phyloP scores from a whole-genome alignment of 306 rosid species.

The Medicago truncatula region MtrunA17r5.0-ANR NC_053048.1:52829501-52830000 shows the following conservation, averaged over 20 bases:
- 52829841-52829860: slow-evolving; percentile 51
- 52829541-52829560: slow-evolving; percentile 89
- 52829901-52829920: slow-evolving; percentile 61
- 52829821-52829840: slow-evolving; percentile 61
- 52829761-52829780: slow-evolving; percentile 55
- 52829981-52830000: slow-evolving; percentile 66
- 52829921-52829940: slow-evolving; percentile 54
- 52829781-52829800: slow-evolving; percentile 66
- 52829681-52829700: slow-evolving; percentile 70
- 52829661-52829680: slow-evolving; percentile 77
- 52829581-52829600: slow-evolving; percentile 73
- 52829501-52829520: slow-evolving; percentile 91
- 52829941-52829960: slow-evolving; percentile 72
- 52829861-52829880: slow-evolving; percentile 55
- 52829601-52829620: slow-evolving; percentile 81
- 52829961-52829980: slow-evolving; percentile 76
- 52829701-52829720: slow-evolving; percentile 86
- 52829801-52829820: slow-evolving; percentile 74
- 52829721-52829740: slow-evolving; percentile 54
- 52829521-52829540: slow-evolving; percentile 77
- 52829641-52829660: slow-evolving; percentile 90
- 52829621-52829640: slow-evolving; percentile 66
- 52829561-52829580: slow-evolving; percentile 87
- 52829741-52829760: slow-evolving; percentile 67
- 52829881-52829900: slow-evolving; percentile 60